Percentiles rank a stretch among this genome's conserved stretches.
phyloP scores from a whole-genome alignment of 129 eudicot species.

The Tagetes erecta region DNA sequence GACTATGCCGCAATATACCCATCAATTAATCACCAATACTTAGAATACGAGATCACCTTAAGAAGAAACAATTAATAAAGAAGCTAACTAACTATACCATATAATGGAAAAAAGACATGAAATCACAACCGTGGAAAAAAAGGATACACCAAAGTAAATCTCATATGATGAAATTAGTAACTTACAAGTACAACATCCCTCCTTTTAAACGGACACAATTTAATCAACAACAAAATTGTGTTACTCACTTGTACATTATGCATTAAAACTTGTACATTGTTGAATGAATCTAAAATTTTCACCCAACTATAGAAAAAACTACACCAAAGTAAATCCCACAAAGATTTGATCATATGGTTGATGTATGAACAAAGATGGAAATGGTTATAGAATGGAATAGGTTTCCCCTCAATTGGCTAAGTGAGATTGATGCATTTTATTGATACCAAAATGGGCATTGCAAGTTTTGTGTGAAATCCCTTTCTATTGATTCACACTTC shows the following conservation, averaged over 20 bases:
- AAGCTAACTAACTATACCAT: no score
- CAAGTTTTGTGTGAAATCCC: constrained; percentile 68
- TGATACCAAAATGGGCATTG: constrained; percentile 46
- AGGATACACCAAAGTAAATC: neutral
- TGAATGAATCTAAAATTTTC: neutral
- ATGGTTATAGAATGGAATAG: constrained; percentile 26
- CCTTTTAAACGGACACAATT: neutral
- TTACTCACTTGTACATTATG: neutral
- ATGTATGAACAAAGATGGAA: constrained; percentile 28
- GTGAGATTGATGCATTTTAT: constrained; percentile 37
- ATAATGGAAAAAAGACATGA: no score
- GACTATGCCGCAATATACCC: no score
- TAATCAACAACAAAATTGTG: neutral
- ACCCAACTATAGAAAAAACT: neutral
- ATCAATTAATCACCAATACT: no score
- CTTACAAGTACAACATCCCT: constrained; percentile 1
- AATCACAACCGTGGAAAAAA: neutral
- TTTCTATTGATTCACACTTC: constrained; percentile 77
- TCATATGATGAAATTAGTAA: neutral
- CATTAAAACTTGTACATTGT: neutral
- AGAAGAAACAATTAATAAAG: no score
- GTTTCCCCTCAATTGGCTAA: constrained; percentile 34
- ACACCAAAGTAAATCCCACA: constrained; percentile 13
- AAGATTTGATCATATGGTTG: constrained; percentile 9
- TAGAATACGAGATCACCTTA: no score